These are phyloP conservation scores for Jamesozyma gamospora DNA, from an alignment of 805 yeast species.

Conservation along the genomic window DNA sequence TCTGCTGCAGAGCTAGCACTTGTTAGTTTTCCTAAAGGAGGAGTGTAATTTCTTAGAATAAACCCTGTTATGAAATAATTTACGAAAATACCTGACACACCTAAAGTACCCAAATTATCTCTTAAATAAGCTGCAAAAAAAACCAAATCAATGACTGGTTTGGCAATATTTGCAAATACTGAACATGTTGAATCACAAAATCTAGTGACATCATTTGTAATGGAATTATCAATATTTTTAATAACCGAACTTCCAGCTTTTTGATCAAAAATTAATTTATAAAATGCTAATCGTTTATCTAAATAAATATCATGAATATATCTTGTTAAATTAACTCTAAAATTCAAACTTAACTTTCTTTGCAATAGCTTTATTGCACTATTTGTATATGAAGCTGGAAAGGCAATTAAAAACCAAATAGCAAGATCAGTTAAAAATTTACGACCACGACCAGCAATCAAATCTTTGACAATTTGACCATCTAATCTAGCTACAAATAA, in stretches of 20 bases:
- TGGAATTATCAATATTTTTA: conserved; percentile 68
- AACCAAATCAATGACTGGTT: conserved; percentile 78
- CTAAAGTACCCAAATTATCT: conserved; percentile 79
- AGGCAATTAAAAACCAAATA: conserved; percentile 82
- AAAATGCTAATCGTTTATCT: conserved; percentile 71
- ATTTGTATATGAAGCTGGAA: conserved; percentile 89
- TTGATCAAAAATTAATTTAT: conserved; percentile 60
- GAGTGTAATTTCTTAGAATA: conserved; percentile 62
- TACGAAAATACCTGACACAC: conserved; percentile 68
- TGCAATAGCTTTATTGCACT: conserved; percentile 79
- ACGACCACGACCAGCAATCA: conserved; percentile 69
- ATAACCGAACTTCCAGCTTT: conserved; percentile 33
- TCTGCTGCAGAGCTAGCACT: conserved; percentile 68
- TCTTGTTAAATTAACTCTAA: conserved; percentile 73
- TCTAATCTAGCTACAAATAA: conserved; percentile 79
- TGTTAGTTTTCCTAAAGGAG: conserved; percentile 73
- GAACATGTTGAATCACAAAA: conserved; percentile 77
- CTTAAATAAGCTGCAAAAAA: conserved; percentile 77
- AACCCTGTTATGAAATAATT: conserved; percentile 77
- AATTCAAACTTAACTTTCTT: conserved; percentile 65
- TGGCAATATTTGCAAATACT: conserved; percentile 79
- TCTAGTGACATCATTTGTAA: conserved; percentile 73
- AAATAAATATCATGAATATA: conserved; percentile 85
- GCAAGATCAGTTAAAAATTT: conserved; percentile 67
- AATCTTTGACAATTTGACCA: conserved; percentile 83